Percentiles rank a stretch among this genome's conserved stretches.
Evolutionary conservation across 2,329 filamentous ascomycete genomes (phyloP).

Genomic region (Polychaeton citri): DNA sequence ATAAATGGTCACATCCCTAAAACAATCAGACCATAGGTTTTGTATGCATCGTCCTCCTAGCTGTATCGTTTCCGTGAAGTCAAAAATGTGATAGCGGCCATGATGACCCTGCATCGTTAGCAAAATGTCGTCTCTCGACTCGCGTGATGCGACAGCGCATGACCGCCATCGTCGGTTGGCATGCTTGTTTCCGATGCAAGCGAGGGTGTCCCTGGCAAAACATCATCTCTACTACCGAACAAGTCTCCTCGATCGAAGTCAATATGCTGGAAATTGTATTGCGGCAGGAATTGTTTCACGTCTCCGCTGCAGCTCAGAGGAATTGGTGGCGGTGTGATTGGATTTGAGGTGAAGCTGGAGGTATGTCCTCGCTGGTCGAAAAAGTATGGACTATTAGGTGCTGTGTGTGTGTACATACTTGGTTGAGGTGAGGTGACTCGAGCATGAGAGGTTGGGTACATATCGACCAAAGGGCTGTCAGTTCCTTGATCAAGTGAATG

Average conservation of each 20-base stretch:
- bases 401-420: slow-evolving; percentile 1
- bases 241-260: slow-evolving; percentile 8
- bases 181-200: slow-evolving; percentile 17
- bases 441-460: slow-evolving; percentile 6
- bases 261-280: slow-evolving; percentile 9
- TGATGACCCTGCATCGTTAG: no score
- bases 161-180: slow-evolving; percentile 12
- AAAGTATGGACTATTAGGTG: slow-evolving; percentile 11
- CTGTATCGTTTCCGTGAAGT: no score
- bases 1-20: no score
- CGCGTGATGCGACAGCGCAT: slow-evolving; percentile 7
- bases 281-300: slow-evolving; percentile 2
- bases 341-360: slow-evolving; percentile 1
- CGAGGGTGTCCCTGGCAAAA: slow-evolving; percentile 15
- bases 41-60: no score
- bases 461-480: slow-evolving; percentile 1
- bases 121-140: no score
- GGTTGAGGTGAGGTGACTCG: slow-evolving; percentile 2
- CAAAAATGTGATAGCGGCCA: no score
- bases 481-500: slow-evolving; percentile 6
- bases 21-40: no score
- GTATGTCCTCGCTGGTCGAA: slow-evolving; percentile 6
- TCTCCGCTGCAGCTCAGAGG: slow-evolving; percentile 2
- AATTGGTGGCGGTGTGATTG: slow-evolving; percentile 7
- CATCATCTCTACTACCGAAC: slow-evolving; percentile 9